These are phyloP conservation scores for Bipolaris cookei DNA, from an alignment of 2,329 filamentous ascomycete species.

Conservation along the genomic window DNA sequence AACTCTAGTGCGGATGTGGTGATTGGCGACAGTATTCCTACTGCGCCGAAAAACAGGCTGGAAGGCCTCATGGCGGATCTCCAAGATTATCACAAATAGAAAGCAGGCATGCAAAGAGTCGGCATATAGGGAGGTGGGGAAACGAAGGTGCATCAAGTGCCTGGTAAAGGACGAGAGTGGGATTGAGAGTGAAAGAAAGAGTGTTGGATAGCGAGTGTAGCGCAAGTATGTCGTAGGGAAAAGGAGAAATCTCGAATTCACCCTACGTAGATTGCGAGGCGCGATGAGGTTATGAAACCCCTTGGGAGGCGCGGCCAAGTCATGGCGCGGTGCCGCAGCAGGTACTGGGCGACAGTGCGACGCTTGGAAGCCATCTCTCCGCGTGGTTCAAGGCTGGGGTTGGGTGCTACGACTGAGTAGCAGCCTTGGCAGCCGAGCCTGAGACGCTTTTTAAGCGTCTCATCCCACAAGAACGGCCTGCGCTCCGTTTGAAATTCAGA, in stretches of 20 bases:
- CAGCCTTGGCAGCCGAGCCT: slow-evolving; percentile 4
- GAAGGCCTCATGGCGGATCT: slow-evolving; percentile 31
- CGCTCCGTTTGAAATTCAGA: slow-evolving; percentile 5
- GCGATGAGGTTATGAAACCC: slow-evolving; percentile 27
- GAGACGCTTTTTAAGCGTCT: slow-evolving; percentile 9
- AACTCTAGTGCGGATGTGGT: slow-evolving; percentile 26
- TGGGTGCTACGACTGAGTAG: not conserved
- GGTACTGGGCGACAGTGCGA: slow-evolving; percentile 26
- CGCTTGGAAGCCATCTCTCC: slow-evolving; percentile 21
- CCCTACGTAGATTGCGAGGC: slow-evolving; percentile 8
- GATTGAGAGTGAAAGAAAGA: slow-evolving; percentile 15
- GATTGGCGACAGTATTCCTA: slow-evolving; percentile 27
- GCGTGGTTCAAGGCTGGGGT: slow-evolving; percentile 9
- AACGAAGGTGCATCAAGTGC: slow-evolving; percentile 16
- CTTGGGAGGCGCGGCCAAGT: slow-evolving; percentile 24
- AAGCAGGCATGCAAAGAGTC: not conserved
- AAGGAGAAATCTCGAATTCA: slow-evolving; percentile 3
- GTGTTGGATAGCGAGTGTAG: slow-evolving; percentile 5
- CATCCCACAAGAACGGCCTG: slow-evolving; percentile 16
- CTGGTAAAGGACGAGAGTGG: not conserved
- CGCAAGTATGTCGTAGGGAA: slow-evolving; percentile 4
- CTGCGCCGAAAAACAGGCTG: slow-evolving; percentile 16
- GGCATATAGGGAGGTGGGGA: slow-evolving; percentile 10
- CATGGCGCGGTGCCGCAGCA: slow-evolving; percentile 26
- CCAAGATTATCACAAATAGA: slow-evolving; percentile 14